These are phyloP conservation scores for Daldinia childiae DNA, from an alignment of 495 filamentous ascomycete genomes.

Conservation along the genomic window DNA sequence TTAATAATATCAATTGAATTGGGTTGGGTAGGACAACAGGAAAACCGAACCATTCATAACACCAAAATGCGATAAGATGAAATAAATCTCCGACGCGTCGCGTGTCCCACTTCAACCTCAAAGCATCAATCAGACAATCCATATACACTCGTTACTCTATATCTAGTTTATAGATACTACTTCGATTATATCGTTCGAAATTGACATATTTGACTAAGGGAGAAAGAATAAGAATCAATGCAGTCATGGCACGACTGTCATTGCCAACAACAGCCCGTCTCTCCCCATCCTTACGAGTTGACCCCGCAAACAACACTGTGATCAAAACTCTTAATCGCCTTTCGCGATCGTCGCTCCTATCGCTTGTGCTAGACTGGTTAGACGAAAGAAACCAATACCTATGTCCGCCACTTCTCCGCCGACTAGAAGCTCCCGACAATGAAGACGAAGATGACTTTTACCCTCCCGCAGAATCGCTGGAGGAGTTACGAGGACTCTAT, in stretches of 20 bases:
- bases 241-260: constrained; percentile 54
- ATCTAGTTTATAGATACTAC: background rate
- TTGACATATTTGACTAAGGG: background rate
- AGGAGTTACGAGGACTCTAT: constrained; percentile 72
- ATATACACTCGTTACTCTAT: background rate
- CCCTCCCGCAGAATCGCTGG: constrained; percentile 67
- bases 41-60: background rate
- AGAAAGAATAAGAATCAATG: background rate
- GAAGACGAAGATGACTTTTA: constrained; percentile 65
- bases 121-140: background rate
- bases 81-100: constrained; percentile 34
- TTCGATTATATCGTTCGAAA: background rate
- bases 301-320: constrained; percentile 69
- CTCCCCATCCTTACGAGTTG: constrained; percentile 64
- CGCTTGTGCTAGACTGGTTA: constrained; percentile 78
- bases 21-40: background rate
- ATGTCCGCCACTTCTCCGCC: constrained; percentile 63
- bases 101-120: constrained; percentile 33
- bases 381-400: constrained; percentile 66
- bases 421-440: constrained; percentile 55
- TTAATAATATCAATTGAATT: background rate
- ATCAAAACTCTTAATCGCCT: constrained; percentile 72
- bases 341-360: constrained; percentile 73
- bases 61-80: background rate
- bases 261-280: constrained; percentile 58